Base-by-base conservation (phyloP, 345 rosid species). In the Moricandia arvensis region DNA sequence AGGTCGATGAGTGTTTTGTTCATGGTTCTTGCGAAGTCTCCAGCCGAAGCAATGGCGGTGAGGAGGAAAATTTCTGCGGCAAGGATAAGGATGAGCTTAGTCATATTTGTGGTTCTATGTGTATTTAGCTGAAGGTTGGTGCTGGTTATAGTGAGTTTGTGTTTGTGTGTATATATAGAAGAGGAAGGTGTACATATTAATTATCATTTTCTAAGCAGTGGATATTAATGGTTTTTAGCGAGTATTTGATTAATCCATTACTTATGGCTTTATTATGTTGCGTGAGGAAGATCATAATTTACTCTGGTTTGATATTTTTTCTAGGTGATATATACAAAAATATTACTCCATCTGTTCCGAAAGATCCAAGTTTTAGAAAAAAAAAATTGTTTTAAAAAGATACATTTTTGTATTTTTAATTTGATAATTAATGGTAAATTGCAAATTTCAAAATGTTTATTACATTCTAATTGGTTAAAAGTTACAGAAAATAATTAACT, bases 21-120 rank as follows among this genome's bases (percentile, higher is more conserved):
- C 63, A 63, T 63, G 63, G 29, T 34, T 73, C 70, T 73, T 64
- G 64, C 43, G 21, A 53, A 63, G 31, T 64, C 70, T 12, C 55
- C 38, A 2, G 15, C 29, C 8, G 69, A 49, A 63, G 69, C 63
- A 63, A 63, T 11, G 41, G 8, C 2, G 3, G 51, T 18, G 49
- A 72, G 8, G 51, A 62, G 7, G 27, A 51, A 6, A 60, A 63
- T 34, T 63, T 72, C 54, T 72, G 55, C 13, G 17, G 27, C 69
- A 16, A 63, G 18, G 55, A 53, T 53, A 16, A 73, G 54, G 17
- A 63, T 60, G 61, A 57, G 31, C 33, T 57, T 54, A 21, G 30
- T 57, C 61, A 57, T 57, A 33, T 26, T 57, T 57, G 61, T 57
- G 61, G 31, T 26, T 57, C 59, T 57, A 24, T 57, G 61, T 26